Conservation (phyloP, 1,139 yeast species). For the Suhomyces terraborum region DNA sequence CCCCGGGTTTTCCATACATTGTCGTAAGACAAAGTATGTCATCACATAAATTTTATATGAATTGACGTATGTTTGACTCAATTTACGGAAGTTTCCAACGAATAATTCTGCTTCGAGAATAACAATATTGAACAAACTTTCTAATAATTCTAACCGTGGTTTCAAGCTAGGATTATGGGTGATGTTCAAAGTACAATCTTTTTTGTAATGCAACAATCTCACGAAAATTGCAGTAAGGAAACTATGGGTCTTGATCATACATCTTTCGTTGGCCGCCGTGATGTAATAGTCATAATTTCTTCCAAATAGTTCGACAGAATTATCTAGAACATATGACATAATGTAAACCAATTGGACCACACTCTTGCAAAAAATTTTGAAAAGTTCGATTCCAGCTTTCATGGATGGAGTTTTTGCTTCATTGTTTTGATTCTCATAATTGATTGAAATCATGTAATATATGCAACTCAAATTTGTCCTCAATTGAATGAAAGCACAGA, state of each 20-base stretch:
- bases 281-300: slow-evolving; percentile 42
- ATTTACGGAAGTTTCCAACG: slow-evolving; percentile 45
- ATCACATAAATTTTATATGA: slow-evolving; percentile 47
- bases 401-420: slow-evolving; percentile 35
- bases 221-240: slow-evolving; percentile 46
- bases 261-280: slow-evolving; percentile 43
- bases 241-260: slow-evolving; percentile 47
- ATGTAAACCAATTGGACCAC: slow-evolving; percentile 49
- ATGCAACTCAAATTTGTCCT: slow-evolving; percentile 48
- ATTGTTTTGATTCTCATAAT: slow-evolving; percentile 41
- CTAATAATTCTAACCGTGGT: slow-evolving; percentile 38
- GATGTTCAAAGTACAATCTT: slow-evolving; percentile 31
- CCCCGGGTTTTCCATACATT: slow-evolving; percentile 47
- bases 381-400: slow-evolving; percentile 47
- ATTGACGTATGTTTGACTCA: slow-evolving; percentile 43
- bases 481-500: slow-evolving; percentile 38
- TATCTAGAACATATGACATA: slow-evolving; percentile 48
- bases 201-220: slow-evolving; percentile 44
- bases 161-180: slow-evolving; percentile 23
- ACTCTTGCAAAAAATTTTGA: slow-evolving; percentile 45
- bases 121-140: slow-evolving; percentile 37
- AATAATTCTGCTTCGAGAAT: slow-evolving; percentile 47
- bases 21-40: slow-evolving; percentile 45
- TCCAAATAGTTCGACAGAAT: slow-evolving; percentile 48
- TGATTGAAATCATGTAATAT: slow-evolving; percentile 46